Evolutionary conservation across 495 filamentous ascomycete species (phyloP), one percentile per base, ranked within the genome.

Genomic region (Lepraria neglecta): DNA sequence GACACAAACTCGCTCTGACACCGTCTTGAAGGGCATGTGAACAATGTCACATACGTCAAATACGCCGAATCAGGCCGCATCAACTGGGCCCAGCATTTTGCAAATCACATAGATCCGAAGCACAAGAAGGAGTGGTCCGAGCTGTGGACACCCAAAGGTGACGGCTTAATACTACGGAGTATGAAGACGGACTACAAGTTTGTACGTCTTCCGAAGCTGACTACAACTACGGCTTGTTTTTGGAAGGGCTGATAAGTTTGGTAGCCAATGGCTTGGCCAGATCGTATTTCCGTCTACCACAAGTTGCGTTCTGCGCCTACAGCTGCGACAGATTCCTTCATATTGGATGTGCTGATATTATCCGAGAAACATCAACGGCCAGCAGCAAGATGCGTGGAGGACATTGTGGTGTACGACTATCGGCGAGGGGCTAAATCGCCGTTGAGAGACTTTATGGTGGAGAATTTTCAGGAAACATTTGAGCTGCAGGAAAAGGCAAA

Each of bases 111-210:
- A 43, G 90, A 97, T 68, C 83, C 85, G 0, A 68, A 70, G 28
- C 79, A 94, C 62, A 74, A 78, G 63, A 68, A 75, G 51, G 73
- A 84, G 64, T 98, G 92, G 92, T 73, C 70, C 1, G 83, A 88
- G 44, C 75, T 97, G 21, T 80, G 84, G 76, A 82, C 78, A 33
- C 82, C 87, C 1, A 80, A 70, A 52, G 82, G 82, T 0, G 78
- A 81, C 10, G 94, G 92, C 0, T 65, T 97, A 57, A 96, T 97
- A 53, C 71, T 97, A 68, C 78, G 83, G 67, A 88, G 84, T 57
- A 90, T 98, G 55, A 87, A 82, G 67, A 80, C 87, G 4, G 89
- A 96, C 67, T 98, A 87, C 69, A 97, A 97, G 76, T 95, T 97
- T 78, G 91, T 96, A 75, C 5, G 82, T 77, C 48, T 3, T 6